Base-by-base conservation (phyloP, 441 rosid genomes). In the Pelargonium myrrhifolium region DNA sequence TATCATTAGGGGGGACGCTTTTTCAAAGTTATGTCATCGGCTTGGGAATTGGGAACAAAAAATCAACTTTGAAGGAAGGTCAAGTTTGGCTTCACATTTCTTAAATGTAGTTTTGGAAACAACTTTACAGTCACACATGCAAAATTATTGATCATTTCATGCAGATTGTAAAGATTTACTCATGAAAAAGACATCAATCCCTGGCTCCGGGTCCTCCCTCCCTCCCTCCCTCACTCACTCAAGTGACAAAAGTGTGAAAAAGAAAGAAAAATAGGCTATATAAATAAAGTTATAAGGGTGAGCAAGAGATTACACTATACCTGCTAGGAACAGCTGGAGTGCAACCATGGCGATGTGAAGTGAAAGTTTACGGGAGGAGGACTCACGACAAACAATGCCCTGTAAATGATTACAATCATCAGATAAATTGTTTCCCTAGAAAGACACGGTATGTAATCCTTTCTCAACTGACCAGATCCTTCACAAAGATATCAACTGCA, bases 401-500 rank as follows among this genome's bases (percentile, higher is more conserved):
- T 93, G 77, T 24, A 75, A 68, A 75, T 70, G 68, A 72, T 68
- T 72, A 66, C 21, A 62, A 37, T 9, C 39, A 51, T 65, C 37
- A 49, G 22, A 47, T 49, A 65, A 24, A 3, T 63, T 9, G 24
- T 6, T 8, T 64, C 45, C 6, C 3, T 39, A 66, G 26, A 61
- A 62, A 53, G 56, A 62, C 62, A 68, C 9, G 31, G 47, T 5
- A 60, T 12, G 58, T 61, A 61, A 35, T 37, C 61, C 65, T 53
- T 39, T 62, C 53, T n/a, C 51, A 79, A 70, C 90, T 77, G 64
- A 93, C 97, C 92, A 94, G 83, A 83, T 94, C 99, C 86, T 94
- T 94, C 79, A 94, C 97, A 77, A 91, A 94, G 66, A 94, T 94
- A 79, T 91, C 96, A 66, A 94, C 96, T 31, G 99, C 97, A 58